Evolutionary conservation across 164 flowering plant genomes (phyloP).

Genomic region (grape (Vitis vinifera)): DNA sequence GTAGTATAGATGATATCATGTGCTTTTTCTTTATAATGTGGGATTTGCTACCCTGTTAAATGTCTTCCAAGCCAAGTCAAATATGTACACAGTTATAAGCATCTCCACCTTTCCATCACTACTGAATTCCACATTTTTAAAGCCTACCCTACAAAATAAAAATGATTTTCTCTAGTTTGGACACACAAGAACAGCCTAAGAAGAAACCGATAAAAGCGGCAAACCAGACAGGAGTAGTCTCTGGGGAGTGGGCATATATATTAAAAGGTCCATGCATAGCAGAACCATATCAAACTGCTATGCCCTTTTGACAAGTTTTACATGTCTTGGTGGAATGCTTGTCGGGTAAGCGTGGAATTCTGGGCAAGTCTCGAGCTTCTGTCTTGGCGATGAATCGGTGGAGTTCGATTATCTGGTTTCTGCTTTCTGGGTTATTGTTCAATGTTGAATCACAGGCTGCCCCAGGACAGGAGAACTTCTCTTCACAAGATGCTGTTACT

Average conservation of each 20-base stretch:
- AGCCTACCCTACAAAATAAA: background rate
- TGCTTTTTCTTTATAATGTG: background rate
- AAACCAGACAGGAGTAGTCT: slow-evolving; percentile 1
- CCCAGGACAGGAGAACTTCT: background rate
- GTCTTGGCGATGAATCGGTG: slow-evolving; percentile 13
- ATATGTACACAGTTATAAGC: background rate
- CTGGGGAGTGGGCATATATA: background rate
- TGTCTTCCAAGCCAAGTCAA: slow-evolving; percentile 19
- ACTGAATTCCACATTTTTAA: slow-evolving; percentile 3
- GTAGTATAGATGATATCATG: background rate
- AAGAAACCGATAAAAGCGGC: slow-evolving; percentile 17
- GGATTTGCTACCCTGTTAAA: slow-evolving; percentile 5
- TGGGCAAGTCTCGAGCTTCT: background rate
- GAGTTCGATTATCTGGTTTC: background rate
- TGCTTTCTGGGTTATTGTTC: slow-evolving; percentile 5
- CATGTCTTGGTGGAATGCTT: background rate
- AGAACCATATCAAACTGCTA: slow-evolving; percentile 8
- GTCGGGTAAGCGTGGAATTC: background rate
- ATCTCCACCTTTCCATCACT: slow-evolving; percentile 21
- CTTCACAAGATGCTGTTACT: slow-evolving; percentile 12
- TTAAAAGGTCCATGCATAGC: slow-evolving; percentile 2
- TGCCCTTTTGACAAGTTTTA: background rate
- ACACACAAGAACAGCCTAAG: slow-evolving; percentile 11
- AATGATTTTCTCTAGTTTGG: background rate
- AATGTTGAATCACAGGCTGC: slow-evolving; percentile 22